These are phyloP conservation scores for Boletus vinaceobasis DNA, from an alignment of 768 basidiomycete species.

Conservation along the genomic window DNA sequence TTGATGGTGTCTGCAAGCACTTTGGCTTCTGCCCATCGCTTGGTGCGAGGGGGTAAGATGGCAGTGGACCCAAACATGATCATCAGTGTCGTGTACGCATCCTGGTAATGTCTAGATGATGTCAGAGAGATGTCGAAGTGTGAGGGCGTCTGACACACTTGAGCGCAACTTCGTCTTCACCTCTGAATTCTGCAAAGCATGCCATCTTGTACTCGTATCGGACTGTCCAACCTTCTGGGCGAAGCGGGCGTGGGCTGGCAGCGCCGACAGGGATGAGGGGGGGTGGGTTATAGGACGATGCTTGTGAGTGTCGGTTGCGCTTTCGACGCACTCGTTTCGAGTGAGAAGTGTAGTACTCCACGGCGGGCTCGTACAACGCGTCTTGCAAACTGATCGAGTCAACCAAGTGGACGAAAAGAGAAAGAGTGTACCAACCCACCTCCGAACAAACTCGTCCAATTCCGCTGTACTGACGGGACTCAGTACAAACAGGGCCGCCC, in stretches of 20 bases:
- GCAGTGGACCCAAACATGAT: conserved; percentile 89
- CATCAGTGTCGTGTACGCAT: conserved; percentile 78
- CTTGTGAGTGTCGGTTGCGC: conserved; percentile 75
- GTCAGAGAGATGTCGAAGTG: conserved; percentile 8
- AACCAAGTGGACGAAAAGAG: neutral
- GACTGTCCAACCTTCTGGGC: conserved; percentile 91
- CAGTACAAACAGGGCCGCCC: conserved; percentile 90
- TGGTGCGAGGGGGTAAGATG: conserved; percentile 86
- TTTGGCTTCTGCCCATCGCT: conserved; percentile 98
- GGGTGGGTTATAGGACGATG: conserved; percentile 45
- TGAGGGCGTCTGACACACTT: conserved; percentile 53
- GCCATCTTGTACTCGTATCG: conserved; percentile 98
- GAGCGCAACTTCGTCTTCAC: conserved; percentile 88
- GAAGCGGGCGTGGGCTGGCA: conserved; percentile 51
- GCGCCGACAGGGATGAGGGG: conserved; percentile 44
- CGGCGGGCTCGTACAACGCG: conserved; percentile 81
- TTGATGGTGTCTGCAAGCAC: conserved; percentile 93
- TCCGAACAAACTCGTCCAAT: conserved; percentile 83
- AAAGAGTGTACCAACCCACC: conserved; percentile 41
- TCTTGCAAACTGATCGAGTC: conserved; percentile 64
- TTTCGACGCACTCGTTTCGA: conserved; percentile 91
- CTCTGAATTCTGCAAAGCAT: conserved; percentile 91
- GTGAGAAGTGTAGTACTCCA: conserved; percentile 92
- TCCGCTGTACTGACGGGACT: conserved; percentile 88
- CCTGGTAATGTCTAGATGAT: conserved; percentile 81